Base-by-base conservation (phyloP, 1,139 yeast genomes). In the Blastobotrys raffinosifermentans region DNA sequence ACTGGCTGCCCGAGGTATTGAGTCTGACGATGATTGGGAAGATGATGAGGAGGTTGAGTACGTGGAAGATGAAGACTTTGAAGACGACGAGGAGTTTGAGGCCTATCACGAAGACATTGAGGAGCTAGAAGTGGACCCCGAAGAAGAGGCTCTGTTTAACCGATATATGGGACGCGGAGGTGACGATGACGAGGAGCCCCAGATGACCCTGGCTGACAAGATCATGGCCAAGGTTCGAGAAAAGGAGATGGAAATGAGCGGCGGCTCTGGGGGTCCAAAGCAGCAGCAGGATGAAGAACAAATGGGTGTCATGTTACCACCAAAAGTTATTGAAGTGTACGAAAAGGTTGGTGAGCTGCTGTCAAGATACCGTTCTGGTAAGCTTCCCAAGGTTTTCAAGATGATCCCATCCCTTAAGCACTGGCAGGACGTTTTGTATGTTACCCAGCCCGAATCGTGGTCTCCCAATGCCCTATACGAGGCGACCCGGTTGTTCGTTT, bases 391-490 rank as follows among this genome's bases (percentile, higher is more conserved):
- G 55, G 74, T 94, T 26, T 91, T 91, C 70, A 91, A 91, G 59
- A 94, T 91, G 42, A 75, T 93, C 43, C 99, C 99, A 26, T 76
- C 94, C 5, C 71, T 91, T 49, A 80, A 76, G 50, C 89, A 89
- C 62, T 91, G 99, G 99, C 87, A 87, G 58, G 97, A 91, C 60
- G 83, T 93, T 25, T 67, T 91, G 27, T 89, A 79, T 54, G 96
- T 91, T 19, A 89, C 98, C 2, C 77, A 85, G 50, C 98, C 98
- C 8, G 86, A 78, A 44, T 67, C 70, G 20, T 91, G 99, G 99
- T 84, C 97, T 4, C 91, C 96, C n/a, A 93, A 89, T 57, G 96
- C 94, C 2, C 80, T 83, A 2, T 91, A 82, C 57, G 97, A 93
- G 60, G 98, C 96, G 3, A 86, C 98, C 8, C 85, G 87, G 59